Evolutionary conservation across 2,329 filamentous ascomycete species (phyloP), one percentile per base, ranked within the genome.

Genomic region (Cladophialophora chaetospira): DNA sequence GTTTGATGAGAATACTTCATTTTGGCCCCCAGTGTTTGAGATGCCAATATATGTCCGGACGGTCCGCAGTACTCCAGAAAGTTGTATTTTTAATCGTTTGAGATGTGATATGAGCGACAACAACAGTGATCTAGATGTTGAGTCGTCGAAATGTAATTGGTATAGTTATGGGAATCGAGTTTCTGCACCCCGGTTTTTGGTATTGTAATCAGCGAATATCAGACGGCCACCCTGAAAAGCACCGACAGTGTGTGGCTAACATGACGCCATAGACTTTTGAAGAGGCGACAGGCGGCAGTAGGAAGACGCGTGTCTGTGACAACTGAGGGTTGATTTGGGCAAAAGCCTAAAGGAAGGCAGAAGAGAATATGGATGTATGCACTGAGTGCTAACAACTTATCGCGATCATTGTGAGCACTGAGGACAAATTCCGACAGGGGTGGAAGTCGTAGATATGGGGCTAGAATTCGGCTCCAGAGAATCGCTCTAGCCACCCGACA

Each of bases 261-360:
- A 62, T 62, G 59, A 62, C 59, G 59, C 59, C 59, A 62, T 62
- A 62, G 59, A 59, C 49, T 53, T 50, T 36, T 23, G n/a, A 47
- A 45, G n/a, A 31, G 26, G 48, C 48, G 17, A 23, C 25, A 40
- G 47, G 23, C 40, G 40, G 40, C 28, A 48, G 4, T n/a, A 42
- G n/a, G 25, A 29, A 26, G 36, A 31, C 23, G 25, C 38, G 53
- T 19, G 33, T 42, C 50, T 21, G 23, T 9, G 5, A 6, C 8
- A 17, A 26, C 4, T 6, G 33, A 19, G 29, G 21, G 15, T 29
- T 10, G 23, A 40, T 44, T 15, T 48, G 48, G 36, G 48, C 31
- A 21, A 28, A 42, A 28, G 25, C 19, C 5, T 33, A 23, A 42
- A 25, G 11, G 46, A 10, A 19, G 29, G 55, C 29, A 42, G 26